Base-by-base conservation (phyloP, 306 rosid genomes). In the Cucumis sativus region DNA sequence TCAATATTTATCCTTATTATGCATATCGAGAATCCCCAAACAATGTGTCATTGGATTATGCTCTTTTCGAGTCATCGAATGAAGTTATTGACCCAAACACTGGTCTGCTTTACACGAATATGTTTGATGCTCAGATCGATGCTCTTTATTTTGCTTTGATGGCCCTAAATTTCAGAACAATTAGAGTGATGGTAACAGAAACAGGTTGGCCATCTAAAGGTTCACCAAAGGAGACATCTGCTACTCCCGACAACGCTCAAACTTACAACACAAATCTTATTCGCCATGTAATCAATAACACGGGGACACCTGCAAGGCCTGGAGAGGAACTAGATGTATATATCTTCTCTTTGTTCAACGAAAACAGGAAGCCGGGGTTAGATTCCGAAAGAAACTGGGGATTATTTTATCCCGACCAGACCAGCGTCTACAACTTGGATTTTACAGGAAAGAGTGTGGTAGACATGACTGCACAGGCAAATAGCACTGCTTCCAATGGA, bases 181-280 rank as follows among this genome's bases (percentile, higher is more conserved):
- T 96, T 66, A 91, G 86, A 84, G 83, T 96, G 75, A 89, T 91
- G 93, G 97, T 96, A 78, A 88, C 98, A 5, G 99, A 96, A 84
- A 96, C 99, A 21, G 99, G 99, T 67, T 96, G 99, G 99, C 99
- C 99, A 75, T 89, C 98, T 16, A 96, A 92, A 74, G 99, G 99
- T 57, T 92, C 99, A 0, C 92, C 96, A 8, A 96, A 91, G 89
- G 99, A 96, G 88, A 88, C 86, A 11, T 91, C 96, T 75, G 99
- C 99, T 17, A 86, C 87, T 65, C 86, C 91, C 10, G 91, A 86
- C 75, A 84, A 88, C 75, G 91, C 99, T 65, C 99, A 96, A 79
- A 91, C 83, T 23, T 96, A 89, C 81, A 96, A 88, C 69, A 81
- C 88, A 12, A 88, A 88, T 79, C 80, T 88, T 74, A 84, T 88